Evolutionary conservation across 495 filamentous ascomycete species (phyloP), one percentile per base, ranked within the genome.

Genomic region (Penicillium dipodomyicola): DNA sequence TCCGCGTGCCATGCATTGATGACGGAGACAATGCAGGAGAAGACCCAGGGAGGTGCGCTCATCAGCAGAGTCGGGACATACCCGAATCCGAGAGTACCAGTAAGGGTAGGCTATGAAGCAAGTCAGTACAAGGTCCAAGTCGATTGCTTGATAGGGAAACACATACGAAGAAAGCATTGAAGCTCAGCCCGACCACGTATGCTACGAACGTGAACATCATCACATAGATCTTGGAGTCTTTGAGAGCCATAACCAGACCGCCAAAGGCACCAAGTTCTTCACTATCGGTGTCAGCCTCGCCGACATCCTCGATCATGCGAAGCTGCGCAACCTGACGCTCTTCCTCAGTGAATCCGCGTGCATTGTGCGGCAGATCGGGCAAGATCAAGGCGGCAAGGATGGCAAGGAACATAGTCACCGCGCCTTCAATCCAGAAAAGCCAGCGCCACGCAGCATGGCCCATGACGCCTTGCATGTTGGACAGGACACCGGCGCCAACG

Each of bases 1-100:
- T 95, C 90, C n/a, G 89, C 87, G 69, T 91, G 87, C 77, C 82
- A 88, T 12, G 87, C 83, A 62, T 92, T 92, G 54, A 80, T 35
- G 63, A 87, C 84, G 47, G 88, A 84, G 25, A 83, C 84, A 35
- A 90, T 78, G 50, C 91, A 84, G 40, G 80, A 82, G 33, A 94
- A 80, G 3, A 89, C 80, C 68, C 88, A 89, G 14, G 87, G 87
- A 4, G 90, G 90, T 3, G 84, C 86, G 11, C 88, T 92, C 54
- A 95, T 80, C 4, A 93, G 83, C 12, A 94, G 83, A 11, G 91
- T 86, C 19, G 78, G 67, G 45, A 90, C 82, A 29, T 83, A 80
- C 50, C 63, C 70, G 62, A 86, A 90, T 5, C 84, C 82, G 5
- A 95, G 77, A 0, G 90, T 92, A 44, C 78, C 80, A 8, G 91